Base-by-base conservation (phyloP, 495 filamentous ascomycete species). In the Daldinia decipiens region DNA sequence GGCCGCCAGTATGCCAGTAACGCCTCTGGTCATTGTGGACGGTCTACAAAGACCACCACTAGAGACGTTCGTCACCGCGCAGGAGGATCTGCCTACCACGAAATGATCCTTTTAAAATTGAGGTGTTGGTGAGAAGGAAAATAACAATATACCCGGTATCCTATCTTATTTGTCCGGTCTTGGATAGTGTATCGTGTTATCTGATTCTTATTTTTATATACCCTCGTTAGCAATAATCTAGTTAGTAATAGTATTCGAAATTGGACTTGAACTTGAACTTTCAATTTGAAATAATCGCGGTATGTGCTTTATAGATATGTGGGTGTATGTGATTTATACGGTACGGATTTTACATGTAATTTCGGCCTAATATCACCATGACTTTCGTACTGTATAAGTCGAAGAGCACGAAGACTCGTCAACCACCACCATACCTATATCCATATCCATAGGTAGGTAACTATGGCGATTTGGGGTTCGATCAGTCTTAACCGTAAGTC, bases 51-150 rank as follows among this genome's bases (percentile, higher is more conserved):
- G 80, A 27, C 79, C 80, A 3, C 72, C 59, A 4, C 11, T 83
- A 51, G 81, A 84, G 63, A 79, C 80, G 9, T 84, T 84, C 47
- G 76, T 82, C 13, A 83, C 80, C 1, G 82, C 81, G 5, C 75
- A 77, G 26, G 76, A 79, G 56, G 76, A 79, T 54, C 40, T 79
- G 7, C 70, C 77, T 17, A 65, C 51, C 17, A 58, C 12, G n/a
- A 56, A 68, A 47, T 68, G 38, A 57, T 34, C 17, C 51, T 26
- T 57, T 60, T 17, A 65, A 65, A 70, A 21, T 52, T 38, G 39
- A 52, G 50, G 51, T 43, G 51, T 43, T 38, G 51, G 36, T 13
- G 58, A 56, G 57, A 31, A 58, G 58, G 52, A 40, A 43, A 39
- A 64, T 60, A 64, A 24, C 65, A 26, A 72, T 72, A 76, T 76